Conservation (phyloP, 2,329 filamentous ascomycete genomes). For the Claviceps purpurea region DNA sequence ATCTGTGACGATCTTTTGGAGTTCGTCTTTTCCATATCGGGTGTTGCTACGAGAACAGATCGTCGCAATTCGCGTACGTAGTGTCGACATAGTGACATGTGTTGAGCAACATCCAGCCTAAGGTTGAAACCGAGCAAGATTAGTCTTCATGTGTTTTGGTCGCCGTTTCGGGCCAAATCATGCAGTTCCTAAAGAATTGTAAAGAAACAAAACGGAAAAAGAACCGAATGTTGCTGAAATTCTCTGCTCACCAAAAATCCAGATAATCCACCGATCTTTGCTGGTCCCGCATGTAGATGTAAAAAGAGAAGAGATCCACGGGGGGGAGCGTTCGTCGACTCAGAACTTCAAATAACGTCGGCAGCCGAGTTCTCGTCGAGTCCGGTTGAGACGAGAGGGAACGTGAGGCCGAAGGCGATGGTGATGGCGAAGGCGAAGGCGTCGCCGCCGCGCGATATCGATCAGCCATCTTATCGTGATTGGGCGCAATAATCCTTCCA, state of each 20-base stretch:
- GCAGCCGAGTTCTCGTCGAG: slow-evolving; percentile 65
- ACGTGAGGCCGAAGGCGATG: too few species aligned
- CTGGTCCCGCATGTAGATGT: slow-evolving; percentile 99
- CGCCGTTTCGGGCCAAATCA: background rate
- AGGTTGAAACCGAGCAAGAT: background rate
- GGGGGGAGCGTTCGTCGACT: slow-evolving; percentile 88
- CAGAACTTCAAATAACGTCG: slow-evolving; percentile 89
- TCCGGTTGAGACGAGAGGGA: slow-evolving; percentile 32
- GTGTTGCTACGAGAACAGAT: slow-evolving; percentile 85
- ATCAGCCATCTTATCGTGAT: slow-evolving; percentile 11
- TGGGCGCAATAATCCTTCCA: background rate
- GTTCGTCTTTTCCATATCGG: slow-evolving; percentile 67
- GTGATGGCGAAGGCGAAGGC: slow-evolving; percentile 26
- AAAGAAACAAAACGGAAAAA: too few species aligned
- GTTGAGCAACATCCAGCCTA: slow-evolving; percentile 98
- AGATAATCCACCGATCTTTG: slow-evolving; percentile 96
- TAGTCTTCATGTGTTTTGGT: background rate
- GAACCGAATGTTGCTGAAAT: background rate
- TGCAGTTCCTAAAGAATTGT: background rate
- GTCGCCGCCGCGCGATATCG: slow-evolving; percentile 18
- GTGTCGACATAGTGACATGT: slow-evolving; percentile 94
- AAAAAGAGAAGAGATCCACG: slow-evolving; percentile 96
- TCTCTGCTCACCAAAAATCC: slow-evolving; percentile 72
- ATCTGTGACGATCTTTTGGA: slow-evolving; percentile 78
- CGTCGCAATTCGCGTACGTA: slow-evolving; percentile 91